These are phyloP conservation scores for Rutstroemia sydowiana DNA, from an alignment of 2,329 filamentous ascomycete species.

Conservation along the genomic window DNA sequence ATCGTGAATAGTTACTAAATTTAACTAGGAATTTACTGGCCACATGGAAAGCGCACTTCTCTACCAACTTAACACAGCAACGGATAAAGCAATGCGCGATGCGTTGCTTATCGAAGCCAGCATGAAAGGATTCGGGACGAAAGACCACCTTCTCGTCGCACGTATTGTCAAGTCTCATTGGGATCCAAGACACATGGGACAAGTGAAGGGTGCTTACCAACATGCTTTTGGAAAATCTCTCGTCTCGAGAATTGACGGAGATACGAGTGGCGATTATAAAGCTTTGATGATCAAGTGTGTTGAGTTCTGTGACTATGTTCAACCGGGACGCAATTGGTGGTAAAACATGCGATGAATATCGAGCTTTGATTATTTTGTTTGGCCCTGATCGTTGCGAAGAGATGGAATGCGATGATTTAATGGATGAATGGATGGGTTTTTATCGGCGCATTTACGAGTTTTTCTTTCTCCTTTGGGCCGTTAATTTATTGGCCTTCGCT, in stretches of 20 bases:
- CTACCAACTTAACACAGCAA: slow-evolving; percentile 68
- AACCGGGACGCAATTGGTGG: slow-evolving; percentile 3
- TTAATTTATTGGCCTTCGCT: too few relatives aligned
- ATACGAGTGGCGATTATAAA: slow-evolving; percentile 82
- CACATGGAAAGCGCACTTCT: slow-evolving; percentile 86
- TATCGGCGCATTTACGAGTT: too few relatives aligned
- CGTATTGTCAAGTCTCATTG: slow-evolving; percentile 79
- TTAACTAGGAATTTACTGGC: slow-evolving; percentile 65
- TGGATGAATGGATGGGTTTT: not conserved
- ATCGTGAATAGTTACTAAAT: slow-evolving; percentile 11
- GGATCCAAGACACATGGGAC: slow-evolving; percentile 66
- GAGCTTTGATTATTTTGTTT: not conserved
- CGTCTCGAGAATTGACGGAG: slow-evolving; percentile 62
- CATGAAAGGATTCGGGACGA: slow-evolving; percentile 83
- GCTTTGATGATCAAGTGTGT: slow-evolving; percentile 55
- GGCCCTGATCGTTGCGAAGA: not conserved
- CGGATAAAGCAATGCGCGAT: slow-evolving; percentile 78
- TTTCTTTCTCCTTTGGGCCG: too few relatives aligned
- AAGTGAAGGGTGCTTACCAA: slow-evolving; percentile 72
- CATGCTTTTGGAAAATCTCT: slow-evolving; percentile 63
- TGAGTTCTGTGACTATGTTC: slow-evolving; percentile 1
- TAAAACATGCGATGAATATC: not conserved
- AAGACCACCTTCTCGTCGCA: slow-evolving; percentile 70
- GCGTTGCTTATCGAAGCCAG: slow-evolving; percentile 74
- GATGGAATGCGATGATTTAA: not conserved